Percentiles rank a stretch among this genome's conserved stretches.
phyloP scores from a whole-genome alignment of 1,284 basidiomycete species.

The Ceratobasidium sp. region DNA sequence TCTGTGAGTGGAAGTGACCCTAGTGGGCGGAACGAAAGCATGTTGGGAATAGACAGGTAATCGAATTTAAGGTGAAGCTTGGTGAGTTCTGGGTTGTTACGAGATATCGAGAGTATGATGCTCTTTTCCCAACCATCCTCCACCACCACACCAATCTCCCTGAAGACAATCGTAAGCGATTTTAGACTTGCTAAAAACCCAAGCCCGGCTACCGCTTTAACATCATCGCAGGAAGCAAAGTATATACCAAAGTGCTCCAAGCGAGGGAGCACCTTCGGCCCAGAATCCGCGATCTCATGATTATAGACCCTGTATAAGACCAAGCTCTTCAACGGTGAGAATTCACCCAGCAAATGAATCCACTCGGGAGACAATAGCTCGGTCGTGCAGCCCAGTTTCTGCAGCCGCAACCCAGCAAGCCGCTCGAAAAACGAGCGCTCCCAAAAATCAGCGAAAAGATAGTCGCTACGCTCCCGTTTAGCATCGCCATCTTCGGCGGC shows the following conservation, averaged over 20 bases:
- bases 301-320: not conserved
- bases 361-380: slow-evolving; percentile 3
- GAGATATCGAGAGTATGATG: not conserved
- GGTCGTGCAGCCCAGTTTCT: not conserved
- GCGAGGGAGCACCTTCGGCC: not conserved
- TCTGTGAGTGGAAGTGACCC: not conserved
- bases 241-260: slow-evolving; percentile 1
- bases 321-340: not conserved
- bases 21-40: not conserved
- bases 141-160: not conserved
- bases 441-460: not conserved
- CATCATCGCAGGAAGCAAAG: too few species aligned
- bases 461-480: not conserved
- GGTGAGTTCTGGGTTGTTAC: not conserved
- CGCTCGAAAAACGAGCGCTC: not conserved
- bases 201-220: not conserved
- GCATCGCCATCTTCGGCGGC: not conserved
- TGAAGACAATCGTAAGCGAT: not conserved
- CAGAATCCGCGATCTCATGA: not conserved
- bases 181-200: not conserved
- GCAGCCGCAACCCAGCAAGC: not conserved
- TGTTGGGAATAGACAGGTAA: not conserved
- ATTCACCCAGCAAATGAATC: not conserved
- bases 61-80: not conserved
- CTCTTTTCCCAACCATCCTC: not conserved